Percentiles rank a stretch among this genome's conserved stretches.
Conservation (phyloP, 163 green algal species). For the Volvox carteri region DNA sequence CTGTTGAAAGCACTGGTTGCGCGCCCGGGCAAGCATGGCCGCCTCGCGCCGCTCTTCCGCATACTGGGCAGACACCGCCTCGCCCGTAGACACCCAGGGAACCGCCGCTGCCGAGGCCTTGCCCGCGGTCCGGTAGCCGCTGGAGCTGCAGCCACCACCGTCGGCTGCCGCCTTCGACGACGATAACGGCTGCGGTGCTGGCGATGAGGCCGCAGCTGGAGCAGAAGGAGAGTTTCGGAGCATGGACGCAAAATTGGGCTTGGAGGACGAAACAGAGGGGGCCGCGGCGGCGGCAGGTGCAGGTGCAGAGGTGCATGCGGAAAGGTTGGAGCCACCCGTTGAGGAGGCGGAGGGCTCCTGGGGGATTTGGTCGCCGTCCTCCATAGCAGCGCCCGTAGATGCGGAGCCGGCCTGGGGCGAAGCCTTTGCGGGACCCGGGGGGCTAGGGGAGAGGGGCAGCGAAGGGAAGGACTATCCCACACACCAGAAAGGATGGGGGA, state of each 20-base stretch:
- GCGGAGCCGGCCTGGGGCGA: background rate
- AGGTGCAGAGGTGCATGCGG: background rate
- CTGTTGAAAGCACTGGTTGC: constrained; percentile 65
- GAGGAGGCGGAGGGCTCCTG: background rate
- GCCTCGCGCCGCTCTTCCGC: constrained; percentile 61
- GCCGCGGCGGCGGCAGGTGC: background rate
- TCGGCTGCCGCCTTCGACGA: background rate
- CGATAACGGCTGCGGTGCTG: background rate
- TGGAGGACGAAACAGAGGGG: background rate
- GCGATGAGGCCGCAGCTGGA: background rate
- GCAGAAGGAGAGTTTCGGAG: background rate
- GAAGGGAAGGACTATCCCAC: constrained; percentile 36
- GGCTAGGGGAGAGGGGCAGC: background rate
- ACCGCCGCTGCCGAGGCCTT: constrained; percentile 9
- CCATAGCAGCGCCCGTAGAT: too few relatives aligned
- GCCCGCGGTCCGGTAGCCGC: background rate
- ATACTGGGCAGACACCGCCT: constrained; percentile 68
- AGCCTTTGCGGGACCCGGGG: background rate
- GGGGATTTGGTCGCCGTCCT: background rate
- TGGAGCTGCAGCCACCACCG: background rate
- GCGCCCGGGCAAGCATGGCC: constrained; percentile 68
- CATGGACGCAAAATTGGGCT: constrained; percentile 11
- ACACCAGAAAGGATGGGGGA: too few relatives aligned
- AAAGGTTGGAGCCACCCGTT: background rate
- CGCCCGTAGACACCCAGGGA: constrained; percentile 62